Base-by-base conservation (phyloP, 2,329 filamentous ascomycete genomes). In the Talaromyces sp. region DNA sequence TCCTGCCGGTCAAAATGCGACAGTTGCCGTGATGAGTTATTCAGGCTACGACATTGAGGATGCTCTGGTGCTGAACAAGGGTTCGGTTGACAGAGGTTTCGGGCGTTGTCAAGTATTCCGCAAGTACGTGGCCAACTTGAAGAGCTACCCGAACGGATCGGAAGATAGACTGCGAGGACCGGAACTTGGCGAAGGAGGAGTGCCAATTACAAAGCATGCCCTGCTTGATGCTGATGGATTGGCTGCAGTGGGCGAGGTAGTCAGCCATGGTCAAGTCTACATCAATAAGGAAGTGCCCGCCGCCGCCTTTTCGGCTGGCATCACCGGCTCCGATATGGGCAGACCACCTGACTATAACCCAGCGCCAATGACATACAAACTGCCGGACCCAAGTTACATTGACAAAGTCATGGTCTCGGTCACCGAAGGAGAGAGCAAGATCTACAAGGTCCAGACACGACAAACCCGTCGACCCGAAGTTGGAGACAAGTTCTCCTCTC, bases 31-130 rank as follows among this genome's bases (percentile, higher is more conserved):
- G 78, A 99, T 99, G 95, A 98, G 93, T 56, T 99, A 95, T 78
- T 98, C 93, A 11, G 95, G 95, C 25, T 99, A 99, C 78, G 95
- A 99, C 86, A 99, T 99, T 69, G 95, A 99, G 81, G 95, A 99
- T 82, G 95, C 95, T 9, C 83, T 99, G 18, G 93, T 99, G 1
- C 76, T 99, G 65, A 99, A 99, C 81, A 98, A 97, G 80, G 93
- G 92, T 9, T 97, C 93, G 0, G 88, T 92, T 63, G 96, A 99
- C 70, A 86, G 95, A 70, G 96, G 95, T 4, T 99, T 98, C 71
- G 96, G 95, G 52, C 88, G 95, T 40, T 98, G 95, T 71, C 96
- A 99, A 73, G 95, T 98, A n/a, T 93, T 97, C 83, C 89, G 93
- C 68, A 99, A 99, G 77, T 92, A 95, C 73, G 87, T 88, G 12